phyloP scores from a whole-genome alignment of 768 basidiomycete species.

The Cystofilobasidium ferigula region DNA sequence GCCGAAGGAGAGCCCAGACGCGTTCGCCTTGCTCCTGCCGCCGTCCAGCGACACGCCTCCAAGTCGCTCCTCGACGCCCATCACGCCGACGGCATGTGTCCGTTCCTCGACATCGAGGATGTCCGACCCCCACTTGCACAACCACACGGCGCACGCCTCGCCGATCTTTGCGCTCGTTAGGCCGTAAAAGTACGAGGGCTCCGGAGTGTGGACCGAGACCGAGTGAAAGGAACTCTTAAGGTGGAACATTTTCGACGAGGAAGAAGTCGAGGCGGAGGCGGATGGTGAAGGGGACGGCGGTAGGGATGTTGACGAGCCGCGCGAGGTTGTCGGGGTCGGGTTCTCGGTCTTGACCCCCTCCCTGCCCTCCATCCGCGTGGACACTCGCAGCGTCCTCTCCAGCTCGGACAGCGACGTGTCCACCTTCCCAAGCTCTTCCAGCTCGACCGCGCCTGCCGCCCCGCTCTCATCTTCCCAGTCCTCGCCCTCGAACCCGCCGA shows the following conservation, averaged over 20 bases:
- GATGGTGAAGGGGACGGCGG: slow-evolving; percentile 1
- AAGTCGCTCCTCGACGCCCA: slow-evolving; percentile 2
- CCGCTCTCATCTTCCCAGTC: slow-evolving; percentile 32
- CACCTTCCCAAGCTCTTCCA: slow-evolving; percentile 48
- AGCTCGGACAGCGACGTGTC: not conserved
- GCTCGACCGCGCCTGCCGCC: slow-evolving; percentile 48
- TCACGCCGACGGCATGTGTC: not conserved
- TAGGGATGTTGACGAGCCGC: not conserved
- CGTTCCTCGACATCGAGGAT: slow-evolving; percentile 57
- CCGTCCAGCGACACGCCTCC: not conserved
- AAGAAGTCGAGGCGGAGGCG: not conserved
- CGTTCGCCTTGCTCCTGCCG: not conserved
- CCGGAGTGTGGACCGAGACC: not conserved
- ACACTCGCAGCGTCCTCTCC: not conserved
- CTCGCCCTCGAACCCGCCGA: slow-evolving; percentile 46
- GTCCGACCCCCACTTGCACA: slow-evolving; percentile 73
- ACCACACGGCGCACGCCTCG: slow-evolving; percentile 77
- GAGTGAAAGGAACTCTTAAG: not conserved
- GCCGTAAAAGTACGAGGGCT: slow-evolving; percentile 53
- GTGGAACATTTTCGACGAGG: not conserved
- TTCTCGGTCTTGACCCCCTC: slow-evolving; percentile 8
- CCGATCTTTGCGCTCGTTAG: slow-evolving; percentile 82
- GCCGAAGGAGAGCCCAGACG: not conserved
- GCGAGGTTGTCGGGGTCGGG: not conserved
- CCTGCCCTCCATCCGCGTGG: not conserved